phyloP scores from a whole-genome alignment of 2,329 filamentous ascomycete genomes.

The Colletotrichum sp. region DNA sequence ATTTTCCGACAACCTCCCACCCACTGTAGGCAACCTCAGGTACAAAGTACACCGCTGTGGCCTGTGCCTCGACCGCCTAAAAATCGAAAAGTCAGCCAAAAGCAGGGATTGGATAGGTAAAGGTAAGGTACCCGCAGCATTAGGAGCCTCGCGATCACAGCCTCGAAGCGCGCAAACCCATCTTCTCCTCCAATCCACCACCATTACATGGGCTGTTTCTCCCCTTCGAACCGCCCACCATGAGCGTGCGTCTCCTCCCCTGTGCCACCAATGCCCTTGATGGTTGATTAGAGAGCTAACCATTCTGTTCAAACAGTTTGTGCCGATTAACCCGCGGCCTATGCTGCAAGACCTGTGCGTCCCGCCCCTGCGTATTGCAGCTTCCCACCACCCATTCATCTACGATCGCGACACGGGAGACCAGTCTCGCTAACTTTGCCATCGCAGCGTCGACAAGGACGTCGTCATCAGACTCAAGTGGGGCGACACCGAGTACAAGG shows the following conservation, averaged over 20 bases:
- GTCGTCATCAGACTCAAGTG: slow-evolving; percentile 95
- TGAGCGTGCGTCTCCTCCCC: slow-evolving; percentile 34
- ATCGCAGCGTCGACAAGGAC: slow-evolving; percentile 79
- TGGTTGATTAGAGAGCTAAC: background rate
- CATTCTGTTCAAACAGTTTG: slow-evolving; percentile 61
- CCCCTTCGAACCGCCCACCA: slow-evolving; percentile 29
- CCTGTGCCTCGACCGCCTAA: background rate
- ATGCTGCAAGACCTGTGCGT: slow-evolving; percentile 91
- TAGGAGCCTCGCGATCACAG: slow-evolving; percentile 19
- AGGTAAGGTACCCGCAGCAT: background rate
- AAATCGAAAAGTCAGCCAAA: background rate
- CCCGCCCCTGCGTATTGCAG: background rate
- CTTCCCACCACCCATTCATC: background rate
- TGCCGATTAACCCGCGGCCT: slow-evolving; percentile 94
- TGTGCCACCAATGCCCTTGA: background rate
- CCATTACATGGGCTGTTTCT: slow-evolving; percentile 21
- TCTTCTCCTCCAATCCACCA: slow-evolving; percentile 9
- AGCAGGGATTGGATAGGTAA: background rate
- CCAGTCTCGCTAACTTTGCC: background rate
- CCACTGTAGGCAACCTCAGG: background rate
- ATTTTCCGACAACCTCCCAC: slow-evolving; percentile 15
- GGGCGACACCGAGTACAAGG: slow-evolving; percentile 98
- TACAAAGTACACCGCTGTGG: background rate
- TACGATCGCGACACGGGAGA: background rate
- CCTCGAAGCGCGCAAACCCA: slow-evolving; percentile 17